Base-by-base conservation (phyloP, 306 rosid species). In the Malus fusca region DNA sequence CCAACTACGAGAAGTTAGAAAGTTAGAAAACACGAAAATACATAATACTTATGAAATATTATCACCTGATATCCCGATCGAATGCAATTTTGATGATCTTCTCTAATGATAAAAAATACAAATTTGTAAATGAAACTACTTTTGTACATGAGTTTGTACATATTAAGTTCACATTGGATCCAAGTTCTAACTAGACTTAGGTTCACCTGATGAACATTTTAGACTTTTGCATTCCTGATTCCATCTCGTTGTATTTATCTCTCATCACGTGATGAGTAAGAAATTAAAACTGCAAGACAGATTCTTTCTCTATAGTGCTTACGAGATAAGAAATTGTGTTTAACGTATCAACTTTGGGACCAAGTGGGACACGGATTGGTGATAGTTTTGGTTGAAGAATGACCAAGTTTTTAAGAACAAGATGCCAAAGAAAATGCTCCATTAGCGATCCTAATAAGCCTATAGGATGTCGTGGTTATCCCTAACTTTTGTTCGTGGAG, bases 341-440 rank as follows among this genome's bases (percentile, higher is more conserved):
- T n/a, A 26, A 15, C 8, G 6, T 4, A 37, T 58, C 40, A 58
- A 23, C 25, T 73, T 37, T 59, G 55, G 68, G 58, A 73, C 66
- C 70, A 61, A 44, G 33, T 71, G 74, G 58, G 33, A 26, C 77
- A 5, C 42, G 65, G 69, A n/a, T 22, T 11, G 53, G 17, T 69
- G 40, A 25, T 68, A 61, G n/a, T 62, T 35, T 10, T 26, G 11
- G 4, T 18, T 63, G 31, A 51, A 53, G 46, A 21, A 55, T 75
- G 33, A 21, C 46, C 59, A 61, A 28, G 43, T 40, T 37, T 71
- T 71, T 17, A 75, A 70, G 76, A 80, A 80, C 73, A 53, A 59
- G 79, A 78, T 76, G 77, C 68, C 60, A 25, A 31, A 73, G 25
- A 66, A 64, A 68, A 71, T 60, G 71, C 66, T 84, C 72, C 72